Evolutionary conservation across 345 rosid species (phyloP).

Genomic region (Citrus trifoliata): DNA sequence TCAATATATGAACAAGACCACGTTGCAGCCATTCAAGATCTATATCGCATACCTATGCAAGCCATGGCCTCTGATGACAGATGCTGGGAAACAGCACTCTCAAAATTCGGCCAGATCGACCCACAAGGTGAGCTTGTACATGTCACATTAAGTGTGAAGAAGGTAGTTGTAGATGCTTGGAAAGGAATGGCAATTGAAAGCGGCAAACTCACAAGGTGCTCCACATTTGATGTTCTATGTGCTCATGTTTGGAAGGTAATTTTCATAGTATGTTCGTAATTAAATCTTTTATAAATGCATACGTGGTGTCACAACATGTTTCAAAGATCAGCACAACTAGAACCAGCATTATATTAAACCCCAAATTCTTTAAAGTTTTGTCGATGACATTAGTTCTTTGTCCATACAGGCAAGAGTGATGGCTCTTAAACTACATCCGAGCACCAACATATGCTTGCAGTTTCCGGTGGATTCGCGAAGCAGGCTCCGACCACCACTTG

Average conservation of each 20-base stretch:
- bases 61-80: constrained; percentile 21
- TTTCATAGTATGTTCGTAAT: too few relatives aligned
- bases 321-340: too few relatives aligned
- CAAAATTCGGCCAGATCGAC: constrained; percentile 6
- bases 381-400: not conserved
- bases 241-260: constrained; percentile 21
- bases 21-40: constrained; percentile 22
- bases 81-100: constrained; percentile 19
- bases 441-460: constrained; percentile 23
- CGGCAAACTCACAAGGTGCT: constrained; percentile 21
- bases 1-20: constrained; percentile 25
- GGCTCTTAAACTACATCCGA: constrained; percentile 5
- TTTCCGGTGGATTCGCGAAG: constrained; percentile 21
- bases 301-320: too few relatives aligned
- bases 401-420: constrained; percentile 16
- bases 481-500: constrained; percentile 16
- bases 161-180: constrained; percentile 14
- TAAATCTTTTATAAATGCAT: too few relatives aligned
- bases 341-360: too few relatives aligned
- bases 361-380: too few relatives aligned
- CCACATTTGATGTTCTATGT: constrained; percentile 19
- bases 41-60: constrained; percentile 20
- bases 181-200: not conserved
- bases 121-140: constrained; percentile 9
- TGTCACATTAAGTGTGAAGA: constrained; percentile 2